Base-by-base conservation (phyloP, 768 basidiomycete genomes). In the Amanita rubescens region DNA sequence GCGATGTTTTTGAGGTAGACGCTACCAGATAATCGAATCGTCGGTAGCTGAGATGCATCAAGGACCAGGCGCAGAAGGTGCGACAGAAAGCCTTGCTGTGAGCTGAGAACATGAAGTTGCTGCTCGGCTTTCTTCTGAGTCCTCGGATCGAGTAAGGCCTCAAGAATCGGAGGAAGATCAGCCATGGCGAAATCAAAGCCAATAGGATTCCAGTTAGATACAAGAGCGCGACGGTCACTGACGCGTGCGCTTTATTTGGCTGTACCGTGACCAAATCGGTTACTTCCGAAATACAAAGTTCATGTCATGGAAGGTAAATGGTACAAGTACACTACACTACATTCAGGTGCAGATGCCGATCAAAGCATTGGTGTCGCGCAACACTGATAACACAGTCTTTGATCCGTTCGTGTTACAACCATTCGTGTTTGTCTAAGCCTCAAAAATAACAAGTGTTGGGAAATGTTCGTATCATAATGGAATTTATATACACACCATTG, bases 1-100 rank as follows among this genome's bases (percentile, higher is more conserved):
- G 93, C 79, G 42, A 86, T 77, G 65, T 98, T 96, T 74, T 97
- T 98, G 59, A 96, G 84, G 70, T 89, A 94, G 32, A 97, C 85
- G 49, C 88, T 86, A 2, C 84, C 94, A 1, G 92, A 82, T 51
- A 95, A 82, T 62, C 94, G 74, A 30, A 89, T 79, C 0, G 88
- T 71, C 60, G 82, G 81, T 65, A 87, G 80, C 56, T 80, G 76
- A 10, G 74, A 66, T n/a, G 78, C 66, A 57, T 89, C 78, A 57
- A 92, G 81, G 57, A 92, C 82, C 57, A 97, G 82, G 25, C 76
- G 70, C 22, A 98, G 81, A 20, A 97, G 80, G 62, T 86, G 79
- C 2, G 80, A 71, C 11, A 93, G 76, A 68, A 97, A 99, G 9
- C 87, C 88, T 2, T 78, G 77, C 60, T 94, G 87, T 5, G 69